Conservation (phyloP, 805 yeast genomes). For the Hanseniaspora opuntiae region DNA sequence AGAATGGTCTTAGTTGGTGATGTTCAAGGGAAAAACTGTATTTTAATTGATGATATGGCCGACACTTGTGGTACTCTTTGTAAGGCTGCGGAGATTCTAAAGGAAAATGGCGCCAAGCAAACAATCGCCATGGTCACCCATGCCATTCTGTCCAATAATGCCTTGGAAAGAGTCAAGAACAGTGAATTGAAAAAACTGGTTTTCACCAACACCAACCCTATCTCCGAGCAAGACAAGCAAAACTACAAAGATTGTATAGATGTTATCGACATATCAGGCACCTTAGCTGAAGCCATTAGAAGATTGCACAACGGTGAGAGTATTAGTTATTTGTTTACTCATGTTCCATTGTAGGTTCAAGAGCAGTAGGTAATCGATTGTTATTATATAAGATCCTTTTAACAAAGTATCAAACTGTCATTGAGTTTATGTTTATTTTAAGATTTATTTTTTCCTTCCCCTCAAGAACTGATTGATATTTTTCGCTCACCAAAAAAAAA, state of each 20-base stretch:
- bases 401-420: no score
- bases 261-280: slow-evolving; percentile 57
- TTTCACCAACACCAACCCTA: slow-evolving; percentile 71
- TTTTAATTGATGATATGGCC: slow-evolving; percentile 79
- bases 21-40: slow-evolving; percentile 59
- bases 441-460: no score
- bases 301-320: slow-evolving; percentile 81
- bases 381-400: no score
- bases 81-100: slow-evolving; percentile 63
- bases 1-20: slow-evolving; percentile 80
- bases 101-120: slow-evolving; percentile 49
- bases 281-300: slow-evolving; percentile 69
- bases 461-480: no score
- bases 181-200: slow-evolving; percentile 56
- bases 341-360: slow-evolving; percentile 34
- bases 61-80: slow-evolving; percentile 80
- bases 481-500: not conserved
- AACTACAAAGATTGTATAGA: slow-evolving; percentile 49
- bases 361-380: not conserved
- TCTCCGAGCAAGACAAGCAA: slow-evolving; percentile 43
- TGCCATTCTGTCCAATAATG: slow-evolving; percentile 65
- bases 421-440: no score
- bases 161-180: slow-evolving; percentile 54
- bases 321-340: slow-evolving; percentile 62
- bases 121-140: slow-evolving; percentile 77